A percentile compares a stretch with the other conserved stretches of the same genome.
phyloP scores from a whole-genome alignment of 768 basidiomycete species.

The Pisolithus orientalis region DNA sequence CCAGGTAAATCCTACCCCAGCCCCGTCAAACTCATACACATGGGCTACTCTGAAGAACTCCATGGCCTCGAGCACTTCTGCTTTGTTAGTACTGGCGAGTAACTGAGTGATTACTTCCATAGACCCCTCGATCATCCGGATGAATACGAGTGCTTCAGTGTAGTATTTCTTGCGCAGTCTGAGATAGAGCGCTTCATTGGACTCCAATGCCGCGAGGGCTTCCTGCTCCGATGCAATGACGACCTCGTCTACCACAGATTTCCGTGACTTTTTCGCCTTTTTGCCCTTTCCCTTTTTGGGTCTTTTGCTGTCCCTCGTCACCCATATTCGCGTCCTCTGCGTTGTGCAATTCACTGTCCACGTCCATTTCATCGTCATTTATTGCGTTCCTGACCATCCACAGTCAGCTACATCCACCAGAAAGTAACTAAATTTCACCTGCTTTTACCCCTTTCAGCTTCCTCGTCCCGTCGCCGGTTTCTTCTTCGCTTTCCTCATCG shows the following conservation, averaged over 20 bases:
- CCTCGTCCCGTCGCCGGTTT: slow-evolving; percentile 40
- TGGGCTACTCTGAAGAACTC: slow-evolving; percentile 84
- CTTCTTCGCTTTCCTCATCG: slow-evolving; percentile 26
- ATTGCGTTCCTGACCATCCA: slow-evolving; percentile 16
- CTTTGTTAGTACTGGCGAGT: slow-evolving; percentile 80
- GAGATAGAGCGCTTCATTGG: slow-evolving; percentile 57
- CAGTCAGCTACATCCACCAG: slow-evolving; percentile 6
- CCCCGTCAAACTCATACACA: slow-evolving; percentile 73
- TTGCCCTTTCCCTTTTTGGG: slow-evolving; percentile 37
- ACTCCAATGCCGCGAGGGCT: slow-evolving; percentile 62
- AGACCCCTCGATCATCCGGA: slow-evolving; percentile 58
- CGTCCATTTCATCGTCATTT: slow-evolving; percentile 50
- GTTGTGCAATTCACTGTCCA: slow-evolving; percentile 39
- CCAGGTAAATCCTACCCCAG: slow-evolving; percentile 46
- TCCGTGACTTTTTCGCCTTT: slow-evolving; percentile 49
- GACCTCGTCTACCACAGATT: slow-evolving; percentile 67
- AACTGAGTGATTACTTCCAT: slow-evolving; percentile 70
- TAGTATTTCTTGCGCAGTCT: slow-evolving; percentile 82
- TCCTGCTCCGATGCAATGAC: slow-evolving; percentile 66
- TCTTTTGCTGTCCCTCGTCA: slow-evolving; percentile 31
- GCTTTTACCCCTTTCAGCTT: slow-evolving; percentile 27
- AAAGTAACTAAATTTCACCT: slow-evolving; percentile 6
- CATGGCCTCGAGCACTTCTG: slow-evolving; percentile 78
- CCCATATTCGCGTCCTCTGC: slow-evolving; percentile 31
- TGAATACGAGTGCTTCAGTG: slow-evolving; percentile 79